Percentiles rank a stretch among this genome's conserved stretches.
phyloP scores from a whole-genome alignment of 2,329 filamentous ascomycete genomes.

The Claviceps arundinis region DNA sequence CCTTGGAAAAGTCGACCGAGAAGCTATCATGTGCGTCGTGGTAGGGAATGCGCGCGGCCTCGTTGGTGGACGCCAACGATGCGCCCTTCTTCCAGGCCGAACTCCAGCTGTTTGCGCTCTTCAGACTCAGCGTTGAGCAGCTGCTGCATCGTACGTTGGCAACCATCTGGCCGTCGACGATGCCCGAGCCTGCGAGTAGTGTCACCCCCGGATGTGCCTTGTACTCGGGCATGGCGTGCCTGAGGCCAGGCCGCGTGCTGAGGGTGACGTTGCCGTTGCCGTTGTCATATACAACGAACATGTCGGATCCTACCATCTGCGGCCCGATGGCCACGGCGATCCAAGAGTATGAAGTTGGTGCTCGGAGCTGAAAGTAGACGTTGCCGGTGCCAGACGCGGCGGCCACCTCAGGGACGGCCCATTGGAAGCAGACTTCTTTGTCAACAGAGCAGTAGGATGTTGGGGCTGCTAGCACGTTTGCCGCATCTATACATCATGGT shows the following conservation, averaged over 20 bases:
- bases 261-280: conserved; percentile 47
- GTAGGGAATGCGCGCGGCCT: conserved; percentile 24
- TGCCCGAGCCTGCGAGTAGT: conserved; percentile 45
- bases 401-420: conserved; percentile 40
- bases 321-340: conserved; percentile 43
- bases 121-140: conserved; percentile 34
- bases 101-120: conserved; percentile 34
- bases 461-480: conserved; percentile 13
- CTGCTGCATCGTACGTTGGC: conserved; percentile 46
- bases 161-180: conserved; percentile 37
- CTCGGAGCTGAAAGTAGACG: conserved; percentile 48
- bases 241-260: conserved; percentile 38
- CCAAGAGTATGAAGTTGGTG: conserved; percentile 41
- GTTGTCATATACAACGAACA: conserved; percentile 50
- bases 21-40: conserved; percentile 35
- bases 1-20: conserved; percentile 33
- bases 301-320: conserved; percentile 42
- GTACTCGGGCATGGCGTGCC: conserved; percentile 36
- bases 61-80: conserved; percentile 29
- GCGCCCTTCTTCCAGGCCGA: conserved; percentile 38
- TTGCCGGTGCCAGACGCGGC: conserved; percentile 36
- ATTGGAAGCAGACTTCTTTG: conserved; percentile 36
- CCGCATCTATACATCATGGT: conserved; percentile 9
- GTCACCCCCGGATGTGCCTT: conserved; percentile 29
- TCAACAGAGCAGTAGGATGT: conserved; percentile 27